These are phyloP conservation scores for Ettlia oleoabundans DNA, from an alignment of 139 green algal genomes.

Conservation along the genomic window DNA sequence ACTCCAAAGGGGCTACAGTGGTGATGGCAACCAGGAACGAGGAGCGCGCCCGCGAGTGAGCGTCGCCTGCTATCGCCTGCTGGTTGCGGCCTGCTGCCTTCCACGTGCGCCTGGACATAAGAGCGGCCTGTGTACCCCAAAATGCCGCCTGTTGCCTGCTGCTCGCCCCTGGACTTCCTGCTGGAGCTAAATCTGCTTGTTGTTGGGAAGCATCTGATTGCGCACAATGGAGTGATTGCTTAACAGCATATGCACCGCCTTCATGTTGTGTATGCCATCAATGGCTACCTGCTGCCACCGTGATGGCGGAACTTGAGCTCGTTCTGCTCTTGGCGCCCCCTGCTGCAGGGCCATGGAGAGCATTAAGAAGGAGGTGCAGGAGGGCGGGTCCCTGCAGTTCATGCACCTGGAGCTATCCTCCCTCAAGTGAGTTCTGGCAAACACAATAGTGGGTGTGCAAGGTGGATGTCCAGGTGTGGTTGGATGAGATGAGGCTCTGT, in stretches of 20 bases:
- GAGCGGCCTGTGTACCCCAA: too few relatives aligned
- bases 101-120: too few relatives aligned
- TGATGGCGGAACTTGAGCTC: too few relatives aligned
- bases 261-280: too few relatives aligned
- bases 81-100: too few relatives aligned
- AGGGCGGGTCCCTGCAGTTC: background rate
- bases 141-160: too few relatives aligned
- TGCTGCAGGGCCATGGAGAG: background rate
- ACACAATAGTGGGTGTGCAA: background rate
- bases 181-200: too few relatives aligned
- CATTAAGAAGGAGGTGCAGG: background rate
- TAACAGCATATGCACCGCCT: too few relatives aligned
- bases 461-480: background rate
- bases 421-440: conserved; percentile 1
- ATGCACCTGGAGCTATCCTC: conserved; percentile 20
- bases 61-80: background rate
- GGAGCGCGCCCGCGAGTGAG: conserved; percentile 10
- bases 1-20: background rate
- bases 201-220: too few relatives aligned
- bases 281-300: background rate
- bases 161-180: too few relatives aligned
- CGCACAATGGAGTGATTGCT: too few relatives aligned
- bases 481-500: background rate
- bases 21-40: conserved; percentile 13
- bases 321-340: too few relatives aligned